Evolutionary conservation across 2,329 filamentous ascomycete species (phyloP), one percentile per base, ranked within the genome.

Genomic region (Pseudocercospora musae): DNA sequence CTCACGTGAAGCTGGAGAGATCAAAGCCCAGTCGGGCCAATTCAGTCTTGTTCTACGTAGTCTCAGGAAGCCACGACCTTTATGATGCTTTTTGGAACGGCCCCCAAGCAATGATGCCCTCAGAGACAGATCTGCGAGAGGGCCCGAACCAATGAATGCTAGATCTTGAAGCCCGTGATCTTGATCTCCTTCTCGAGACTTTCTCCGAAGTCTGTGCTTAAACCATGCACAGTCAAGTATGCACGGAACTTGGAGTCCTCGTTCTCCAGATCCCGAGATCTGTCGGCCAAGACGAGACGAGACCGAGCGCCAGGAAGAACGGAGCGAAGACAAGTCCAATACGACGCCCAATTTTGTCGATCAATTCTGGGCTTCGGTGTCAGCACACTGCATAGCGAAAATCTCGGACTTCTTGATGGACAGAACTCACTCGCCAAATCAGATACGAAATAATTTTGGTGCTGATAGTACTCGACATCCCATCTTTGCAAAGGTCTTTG

Each of bases 381-480:
- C n/a, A 40, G 37, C 37, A 7, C 1, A n/a, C 15, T 18, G 37
- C 15, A 18, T 15, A 40, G 37, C 4, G 7, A 40, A 18, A 4
- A 40, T 2, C 3, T n/a, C 15, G 37, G 15, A n/a, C n/a, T 7
- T 1, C 15, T 40, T 18, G 15, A 40, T 40, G n/a, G 10, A 40
- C 20, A 13, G 3, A 11, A 21, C 44, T 48, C 20, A 48, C 72
- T 83, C 80, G 52, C 84, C 84, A 56, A n/a, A 85, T 79, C 4
- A 85, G 75, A 63, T 82, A 83, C 2, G 83, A 79, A 66, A 82
- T 3, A 86, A 78, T 5, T 83, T n/a, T 77, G 2, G 79, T 77
- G 69, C 82, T 81, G 68, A 83, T 81, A 10, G 75, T 68, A 10
- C 70, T 73, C 20, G 80, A 80, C 23, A 81, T 66, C 7, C 71